phyloP scores from a whole-genome alignment of 2,329 filamentous ascomycete species.

The Zalaria sp. region DNA sequence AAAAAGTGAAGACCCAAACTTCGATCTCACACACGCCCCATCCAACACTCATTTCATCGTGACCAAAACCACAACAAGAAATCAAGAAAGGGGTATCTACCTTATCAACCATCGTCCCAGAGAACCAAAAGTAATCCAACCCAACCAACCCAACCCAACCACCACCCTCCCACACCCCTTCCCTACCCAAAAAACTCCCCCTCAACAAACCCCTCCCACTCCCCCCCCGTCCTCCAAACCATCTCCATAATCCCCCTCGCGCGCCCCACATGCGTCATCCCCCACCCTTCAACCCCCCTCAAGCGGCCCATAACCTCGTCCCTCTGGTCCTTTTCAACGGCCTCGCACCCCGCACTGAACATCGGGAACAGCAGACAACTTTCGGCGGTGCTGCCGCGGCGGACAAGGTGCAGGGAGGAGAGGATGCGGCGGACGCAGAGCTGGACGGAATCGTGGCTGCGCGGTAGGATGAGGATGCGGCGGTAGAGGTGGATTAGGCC shows the following conservation, averaged over 20 bases:
- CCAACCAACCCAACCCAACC: no score
- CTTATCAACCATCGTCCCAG: no score
- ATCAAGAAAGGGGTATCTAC: no score
- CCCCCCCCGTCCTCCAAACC: constrained; percentile 52
- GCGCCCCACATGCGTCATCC: constrained; percentile 56
- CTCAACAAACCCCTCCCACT: constrained; percentile 54
- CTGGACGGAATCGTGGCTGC: constrained; percentile 46
- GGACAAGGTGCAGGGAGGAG: constrained; percentile 45
- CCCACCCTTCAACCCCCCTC: constrained; percentile 53
- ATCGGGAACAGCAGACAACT: constrained; percentile 66
- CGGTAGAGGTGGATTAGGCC: constrained; percentile 63
- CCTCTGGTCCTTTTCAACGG: constrained; percentile 40
- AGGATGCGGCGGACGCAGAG: constrained; percentile 50
- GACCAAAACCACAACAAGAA: no score
- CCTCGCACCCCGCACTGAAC: constrained; percentile 71
- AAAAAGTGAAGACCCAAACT: no score
- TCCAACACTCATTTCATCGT: no score
- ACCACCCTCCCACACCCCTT: no score
- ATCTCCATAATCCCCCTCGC: constrained; percentile 52
- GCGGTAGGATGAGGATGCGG: constrained; percentile 51
- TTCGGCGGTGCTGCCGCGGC: constrained; percentile 55
- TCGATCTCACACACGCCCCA: no score
- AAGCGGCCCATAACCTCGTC: constrained; percentile 51
- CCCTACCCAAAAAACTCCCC: constrained; percentile 53
- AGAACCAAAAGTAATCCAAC: no score